These are phyloP conservation scores for Fonsecaea erecta DNA, from an alignment of 2,329 filamentous ascomycete genomes.

Conservation along the genomic window DNA sequence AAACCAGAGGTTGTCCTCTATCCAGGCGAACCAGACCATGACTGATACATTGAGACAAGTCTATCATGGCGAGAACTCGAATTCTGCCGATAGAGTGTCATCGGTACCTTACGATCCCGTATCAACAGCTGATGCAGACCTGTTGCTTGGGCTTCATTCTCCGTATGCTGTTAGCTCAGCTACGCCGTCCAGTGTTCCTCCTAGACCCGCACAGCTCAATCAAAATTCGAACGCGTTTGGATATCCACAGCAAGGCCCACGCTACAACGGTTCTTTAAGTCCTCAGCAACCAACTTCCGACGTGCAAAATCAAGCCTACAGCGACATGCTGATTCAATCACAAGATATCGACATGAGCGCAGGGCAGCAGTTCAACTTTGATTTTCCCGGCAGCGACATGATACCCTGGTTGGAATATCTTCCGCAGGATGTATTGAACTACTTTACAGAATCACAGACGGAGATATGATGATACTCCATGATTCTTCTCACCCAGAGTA, in stretches of 20 bases:
- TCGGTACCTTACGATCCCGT: constrained; percentile 40
- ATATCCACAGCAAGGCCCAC: constrained; percentile 5
- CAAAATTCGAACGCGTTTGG: neutral
- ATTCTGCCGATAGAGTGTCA: constrained; percentile 39
- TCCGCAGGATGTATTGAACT: constrained; percentile 66
- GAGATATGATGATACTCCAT: constrained; percentile 7
- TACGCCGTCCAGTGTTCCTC: neutral
- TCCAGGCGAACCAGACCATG: neutral
- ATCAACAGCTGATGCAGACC: constrained; percentile 53
- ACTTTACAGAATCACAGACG: constrained; percentile 50
- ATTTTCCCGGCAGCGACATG: constrained; percentile 64
- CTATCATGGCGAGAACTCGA: constrained; percentile 22
- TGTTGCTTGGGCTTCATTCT: constrained; percentile 56
- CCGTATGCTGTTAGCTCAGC: constrained; percentile 43
- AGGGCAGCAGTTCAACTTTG: constrained; percentile 38
- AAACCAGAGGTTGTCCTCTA: neutral
- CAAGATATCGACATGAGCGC: constrained; percentile 72
- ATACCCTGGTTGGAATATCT: constrained; percentile 78
- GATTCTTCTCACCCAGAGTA: neutral
- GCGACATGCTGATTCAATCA: constrained; percentile 72
- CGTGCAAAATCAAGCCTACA: constrained; percentile 16
- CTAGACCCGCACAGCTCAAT: neutral
- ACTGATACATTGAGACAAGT: constrained; percentile 4
- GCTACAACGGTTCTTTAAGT: neutral
- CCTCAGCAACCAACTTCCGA: constrained; percentile 17